Base-by-base conservation (phyloP, 345 rosid genomes). In the Rhodomyrtus tomentosa region DNA sequence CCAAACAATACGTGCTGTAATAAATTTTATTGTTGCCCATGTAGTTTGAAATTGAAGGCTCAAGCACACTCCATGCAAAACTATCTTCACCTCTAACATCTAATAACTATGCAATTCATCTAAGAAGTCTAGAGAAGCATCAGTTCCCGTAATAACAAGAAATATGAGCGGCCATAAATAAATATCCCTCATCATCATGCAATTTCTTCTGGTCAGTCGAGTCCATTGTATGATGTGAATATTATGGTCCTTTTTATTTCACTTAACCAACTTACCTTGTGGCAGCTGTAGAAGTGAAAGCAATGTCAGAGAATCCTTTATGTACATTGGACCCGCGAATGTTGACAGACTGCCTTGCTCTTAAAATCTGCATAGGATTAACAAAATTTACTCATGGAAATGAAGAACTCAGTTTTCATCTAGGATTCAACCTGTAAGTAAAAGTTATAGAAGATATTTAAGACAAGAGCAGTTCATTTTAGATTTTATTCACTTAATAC, bases 301-400 rank as follows among this genome's bases (percentile, higher is more conserved):
- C 92, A 83, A 97, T 87, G 87, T 93, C 98, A 79, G 95, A 91
- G 82, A 95, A 88, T 84, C 98, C 98, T 84, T 89, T 90, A 40
- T 20, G 87, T 83, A 88, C 49, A 52, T 87, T 83, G 83, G 91
- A 89, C 83, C 98, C 98, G 68, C 90, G 84, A 88, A 92, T 83
- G 6, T 93, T 89, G 81, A 90, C 89, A 85, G 87, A 81, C 18
- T 85, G 86, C 86, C 88, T 92, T 83, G 95, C 88, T 88, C 86
- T 92, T 84, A 97, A 86, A 81, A 93, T 93, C 99, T 94, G 93
- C 85, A 91, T 49, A 10, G 85, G 53, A 68, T 55, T 13, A 4
- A 55, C 36, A 48, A 52, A 13, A 20, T 2, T 55, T 40, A 48
- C 84, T 68, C 22, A 40, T 81, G 53, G 55, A 51, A 5, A 55